Evolutionary conservation across 441 rosid genomes (phyloP).

Genomic region (Gossypium gossypioides): DNA sequence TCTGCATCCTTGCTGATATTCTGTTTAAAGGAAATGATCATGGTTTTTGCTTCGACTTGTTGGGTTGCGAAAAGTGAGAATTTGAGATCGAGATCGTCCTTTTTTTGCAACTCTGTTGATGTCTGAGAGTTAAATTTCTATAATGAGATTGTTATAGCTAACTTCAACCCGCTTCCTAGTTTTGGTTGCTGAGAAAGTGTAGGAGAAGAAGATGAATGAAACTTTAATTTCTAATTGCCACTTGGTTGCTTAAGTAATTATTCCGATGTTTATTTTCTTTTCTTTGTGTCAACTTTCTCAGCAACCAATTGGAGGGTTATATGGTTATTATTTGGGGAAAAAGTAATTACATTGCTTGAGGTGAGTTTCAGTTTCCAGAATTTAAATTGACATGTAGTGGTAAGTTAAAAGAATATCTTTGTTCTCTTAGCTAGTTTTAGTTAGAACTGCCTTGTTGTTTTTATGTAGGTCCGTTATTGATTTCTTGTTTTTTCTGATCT

Average conservation of each 20-base stretch:
- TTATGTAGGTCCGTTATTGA: neutral
- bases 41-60: neutral
- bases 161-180: neutral
- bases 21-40: neutral
- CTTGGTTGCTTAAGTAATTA: slow-evolving; percentile 9
- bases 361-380: slow-evolving; percentile 13
- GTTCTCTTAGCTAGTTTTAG: neutral
- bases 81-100: neutral
- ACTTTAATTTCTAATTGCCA: neutral
- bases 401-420: slow-evolving; percentile 1
- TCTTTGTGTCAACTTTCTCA: slow-evolving; percentile 16
- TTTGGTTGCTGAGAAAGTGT: slow-evolving; percentile 16
- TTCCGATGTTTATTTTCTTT: slow-evolving; percentile 7
- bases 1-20: neutral
- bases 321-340: slow-evolving; percentile 13
- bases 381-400: neutral
- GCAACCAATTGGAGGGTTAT: slow-evolving; percentile 13
- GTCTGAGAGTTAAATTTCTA: neutral
- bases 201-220: slow-evolving; percentile 6
- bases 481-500: slow-evolving; percentile 1
- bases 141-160: neutral
- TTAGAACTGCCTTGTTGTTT: neutral
- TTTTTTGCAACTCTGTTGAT: neutral
- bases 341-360: neutral
- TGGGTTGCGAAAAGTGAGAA: neutral